Evolutionary conservation across 208 protist genomes (phyloP).

Genomic region (Entamoeba moshkovskii): DNA sequence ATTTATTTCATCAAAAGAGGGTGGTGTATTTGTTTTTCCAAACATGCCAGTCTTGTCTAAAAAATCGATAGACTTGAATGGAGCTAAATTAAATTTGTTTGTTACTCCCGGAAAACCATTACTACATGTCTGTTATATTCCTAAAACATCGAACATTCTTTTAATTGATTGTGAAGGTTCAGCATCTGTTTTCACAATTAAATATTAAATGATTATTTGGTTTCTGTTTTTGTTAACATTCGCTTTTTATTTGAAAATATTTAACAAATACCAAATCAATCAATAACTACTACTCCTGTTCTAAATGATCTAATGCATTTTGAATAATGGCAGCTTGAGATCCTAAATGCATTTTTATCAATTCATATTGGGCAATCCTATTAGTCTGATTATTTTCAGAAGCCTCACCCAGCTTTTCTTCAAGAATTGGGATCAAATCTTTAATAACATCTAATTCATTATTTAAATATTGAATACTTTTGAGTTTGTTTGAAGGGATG

Average conservation of each 20-base stretch:
- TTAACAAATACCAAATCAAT: neutral
- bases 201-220: neutral
- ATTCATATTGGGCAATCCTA: neutral
- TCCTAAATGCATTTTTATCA: neutral
- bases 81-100: too few relatives aligned
- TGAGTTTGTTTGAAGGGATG: too few relatives aligned
- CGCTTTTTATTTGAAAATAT: neutral
- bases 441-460: neutral
- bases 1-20: too few relatives aligned
- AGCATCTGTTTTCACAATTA: neutral
- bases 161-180: neutral
- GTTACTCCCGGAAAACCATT: too few relatives aligned
- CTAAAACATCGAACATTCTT: too few relatives aligned
- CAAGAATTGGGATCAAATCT: neutral
- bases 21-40: too few relatives aligned
- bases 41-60: too few relatives aligned
- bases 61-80: too few relatives aligned
- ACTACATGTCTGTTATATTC: too few relatives aligned
- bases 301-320: neutral
- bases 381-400: neutral
- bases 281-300: neutral
- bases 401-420: neutral
- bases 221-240: neutral
- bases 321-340: neutral
- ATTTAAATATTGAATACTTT: neutral